Percentiles rank a stretch among this genome's conserved stretches.
These are phyloP conservation scores for Camelina laxa DNA, from an alignment of 345 rosid genomes.

Conservation along the genomic window DNA sequence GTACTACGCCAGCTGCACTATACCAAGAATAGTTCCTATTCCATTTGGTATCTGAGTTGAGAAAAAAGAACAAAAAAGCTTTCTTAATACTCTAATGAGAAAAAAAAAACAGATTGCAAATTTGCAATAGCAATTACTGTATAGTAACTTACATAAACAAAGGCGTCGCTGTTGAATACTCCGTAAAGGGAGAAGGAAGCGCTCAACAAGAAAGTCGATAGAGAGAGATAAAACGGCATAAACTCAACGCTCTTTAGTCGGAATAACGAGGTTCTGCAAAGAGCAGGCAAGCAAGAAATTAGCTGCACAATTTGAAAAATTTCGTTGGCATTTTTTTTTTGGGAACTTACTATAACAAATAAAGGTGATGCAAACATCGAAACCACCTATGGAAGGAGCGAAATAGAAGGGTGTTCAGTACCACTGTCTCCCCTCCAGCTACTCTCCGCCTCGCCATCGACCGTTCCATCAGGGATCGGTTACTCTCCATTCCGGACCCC, in stretches of 20 bases:
- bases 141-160: slow-evolving; percentile 62
- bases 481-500: no score
- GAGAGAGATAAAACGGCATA: slow-evolving; percentile 91
- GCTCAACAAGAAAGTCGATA: slow-evolving; percentile 91
- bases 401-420: no score
- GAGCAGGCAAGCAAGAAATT: slow-evolving; percentile 26
- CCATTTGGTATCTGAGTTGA: slow-evolving; percentile 80
- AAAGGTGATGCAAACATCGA: slow-evolving; percentile 93
- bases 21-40: slow-evolving; percentile 76
- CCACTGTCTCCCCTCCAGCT: no score
- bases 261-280: slow-evolving; percentile 76
- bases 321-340: background rate
- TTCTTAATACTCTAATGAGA: slow-evolving; percentile 12
- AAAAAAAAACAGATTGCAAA: background rate
- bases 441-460: no score
- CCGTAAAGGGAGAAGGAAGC: slow-evolving; percentile 72
- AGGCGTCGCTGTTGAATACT: slow-evolving; percentile 63
- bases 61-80: slow-evolving; percentile 4
- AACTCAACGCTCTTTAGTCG: slow-evolving; percentile 81
- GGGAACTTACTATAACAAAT: slow-evolving; percentile 75
- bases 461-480: no score
- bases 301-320: background rate
- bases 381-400: no score
- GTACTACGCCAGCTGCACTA: slow-evolving; percentile 68
- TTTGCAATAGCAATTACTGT: background rate